Percentiles rank a stretch among this genome's conserved stretches.
Evolutionary conservation across 2,329 filamentous ascomycete species (phyloP).

Genomic region (Colletotrichum nymphaeae): DNA sequence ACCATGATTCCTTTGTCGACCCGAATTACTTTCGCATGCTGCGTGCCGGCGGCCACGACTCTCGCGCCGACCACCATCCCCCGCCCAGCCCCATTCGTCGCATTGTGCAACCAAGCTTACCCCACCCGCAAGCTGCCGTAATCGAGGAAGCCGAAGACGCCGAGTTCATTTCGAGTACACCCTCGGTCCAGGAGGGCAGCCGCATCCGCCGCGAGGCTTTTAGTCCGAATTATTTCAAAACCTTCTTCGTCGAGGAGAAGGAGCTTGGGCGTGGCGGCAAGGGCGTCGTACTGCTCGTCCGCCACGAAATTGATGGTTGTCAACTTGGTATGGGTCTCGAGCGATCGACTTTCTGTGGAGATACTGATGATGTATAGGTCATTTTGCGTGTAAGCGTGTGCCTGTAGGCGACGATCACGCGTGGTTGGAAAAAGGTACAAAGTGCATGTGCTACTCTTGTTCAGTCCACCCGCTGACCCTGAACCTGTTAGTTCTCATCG

Average conservation of each 20-base stretch:
- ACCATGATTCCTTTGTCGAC: conserved; percentile 79
- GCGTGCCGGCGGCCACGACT: conserved; percentile 63
- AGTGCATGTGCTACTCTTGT: background rate
- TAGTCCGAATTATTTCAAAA: conserved; percentile 90
- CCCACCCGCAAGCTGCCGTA: conserved; percentile 36
- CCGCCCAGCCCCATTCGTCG: conserved; percentile 67
- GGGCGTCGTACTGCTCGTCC: conserved; percentile 93
- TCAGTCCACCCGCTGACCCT: background rate
- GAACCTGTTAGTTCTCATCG: conserved; percentile 71
- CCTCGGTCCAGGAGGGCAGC: conserved; percentile 65
- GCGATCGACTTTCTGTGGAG: background rate
- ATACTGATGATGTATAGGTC: conserved; percentile 52
- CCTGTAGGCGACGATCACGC: conserved; percentile 94
- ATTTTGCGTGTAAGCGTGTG: conserved; percentile 97
- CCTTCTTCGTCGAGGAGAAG: conserved; percentile 90
- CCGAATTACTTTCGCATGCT: conserved; percentile 97
- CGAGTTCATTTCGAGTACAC: conserved; percentile 66
- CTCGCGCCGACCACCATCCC: conserved; percentile 52
- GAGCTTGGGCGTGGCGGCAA: conserved; percentile 92
- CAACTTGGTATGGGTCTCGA: conserved; percentile 64
- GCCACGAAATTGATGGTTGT: conserved; percentile 91
- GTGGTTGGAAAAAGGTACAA: conserved; percentile 84
- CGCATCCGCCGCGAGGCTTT: conserved; percentile 90
- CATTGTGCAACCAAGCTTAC: conserved; percentile 59
- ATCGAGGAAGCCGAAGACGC: conserved; percentile 46